phyloP scores from a whole-genome alignment of 208 protist genomes.

The Crithidia mellificae region DNA sequence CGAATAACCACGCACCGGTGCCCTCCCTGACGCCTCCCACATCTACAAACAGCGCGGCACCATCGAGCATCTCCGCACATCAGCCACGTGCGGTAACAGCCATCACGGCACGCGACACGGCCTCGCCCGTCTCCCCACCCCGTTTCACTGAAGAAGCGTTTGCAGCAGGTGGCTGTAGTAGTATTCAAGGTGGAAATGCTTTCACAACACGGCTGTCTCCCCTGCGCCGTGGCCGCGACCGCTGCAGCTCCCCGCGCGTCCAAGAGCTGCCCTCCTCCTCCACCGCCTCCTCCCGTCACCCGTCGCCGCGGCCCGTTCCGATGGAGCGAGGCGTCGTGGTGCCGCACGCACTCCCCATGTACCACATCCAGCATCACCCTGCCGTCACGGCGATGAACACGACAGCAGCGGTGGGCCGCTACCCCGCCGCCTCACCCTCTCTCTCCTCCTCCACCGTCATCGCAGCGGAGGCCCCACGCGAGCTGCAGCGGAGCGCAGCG shows the following conservation, averaged over 20 bases:
- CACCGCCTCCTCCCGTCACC: not conserved
- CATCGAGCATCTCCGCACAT: not conserved
- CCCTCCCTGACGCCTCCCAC: no score
- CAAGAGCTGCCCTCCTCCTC: constrained; percentile 14
- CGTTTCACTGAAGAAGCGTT: not conserved
- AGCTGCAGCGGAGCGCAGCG: not conserved
- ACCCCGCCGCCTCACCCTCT: not conserved
- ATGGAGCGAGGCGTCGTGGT: not conserved
- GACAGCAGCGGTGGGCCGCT: not conserved
- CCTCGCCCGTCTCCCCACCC: not conserved
- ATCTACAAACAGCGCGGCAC: not conserved
- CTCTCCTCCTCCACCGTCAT: not conserved
- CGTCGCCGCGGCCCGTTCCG: not conserved
- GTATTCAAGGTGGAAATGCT: no score
- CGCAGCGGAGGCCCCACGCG: not conserved
- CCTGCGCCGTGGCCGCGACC: not conserved
- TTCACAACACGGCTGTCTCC: not conserved
- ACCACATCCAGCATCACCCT: not conserved
- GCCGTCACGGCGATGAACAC: not conserved
- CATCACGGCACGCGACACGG: not conserved
- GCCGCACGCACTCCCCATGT: not conserved
- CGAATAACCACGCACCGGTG: no score
- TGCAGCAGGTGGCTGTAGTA: not conserved
- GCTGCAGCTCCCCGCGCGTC: not conserved
- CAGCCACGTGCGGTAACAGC: not conserved